A percentile compares a stretch with the other conserved stretches of the same genome.
Evolutionary conservation across 805 yeast genomes (phyloP).

Genomic region (Wickerhamomyces queroliae): DNA sequence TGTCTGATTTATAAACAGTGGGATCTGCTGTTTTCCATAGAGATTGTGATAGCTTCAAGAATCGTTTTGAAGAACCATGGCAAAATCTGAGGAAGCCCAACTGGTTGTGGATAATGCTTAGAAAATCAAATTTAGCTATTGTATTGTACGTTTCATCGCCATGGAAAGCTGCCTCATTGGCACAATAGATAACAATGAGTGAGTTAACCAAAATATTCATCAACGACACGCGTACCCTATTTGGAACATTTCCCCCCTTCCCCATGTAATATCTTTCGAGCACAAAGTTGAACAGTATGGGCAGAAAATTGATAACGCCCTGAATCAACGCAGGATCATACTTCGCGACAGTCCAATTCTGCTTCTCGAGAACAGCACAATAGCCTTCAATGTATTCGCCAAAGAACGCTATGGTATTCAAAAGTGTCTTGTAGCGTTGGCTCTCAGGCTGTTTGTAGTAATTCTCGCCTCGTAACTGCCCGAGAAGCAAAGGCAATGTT

Average conservation of each 20-base stretch:
- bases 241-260: constrained; percentile 23
- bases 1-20: constrained; percentile 52
- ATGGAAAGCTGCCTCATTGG: neutral
- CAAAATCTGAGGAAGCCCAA: constrained; percentile 70
- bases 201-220: neutral
- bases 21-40: constrained; percentile 39
- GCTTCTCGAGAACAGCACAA: constrained; percentile 20
- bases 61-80: constrained; percentile 53
- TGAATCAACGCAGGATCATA: constrained; percentile 8
- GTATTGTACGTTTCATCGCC: neutral
- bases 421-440: constrained; percentile 35
- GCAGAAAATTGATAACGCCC: constrained; percentile 27
- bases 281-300: constrained; percentile 41
- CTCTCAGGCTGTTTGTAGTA: constrained; percentile 19
- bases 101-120: constrained; percentile 64
- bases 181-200: neutral
- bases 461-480: constrained; percentile 25
- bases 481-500: constrained; percentile 39
- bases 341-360: constrained; percentile 29
- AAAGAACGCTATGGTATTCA: constrained; percentile 47
- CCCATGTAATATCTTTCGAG: constrained; percentile 34
- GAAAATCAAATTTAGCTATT: constrained; percentile 35
- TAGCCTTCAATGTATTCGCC: constrained; percentile 43
- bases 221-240: neutral
- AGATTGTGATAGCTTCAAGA: constrained; percentile 55